A percentile compares a stretch with the other conserved stretches of the same genome.
These are phyloP conservation scores for Wickerhamomyces canadensis DNA, from an alignment of 805 yeast genomes.

Conservation along the genomic window DNA sequence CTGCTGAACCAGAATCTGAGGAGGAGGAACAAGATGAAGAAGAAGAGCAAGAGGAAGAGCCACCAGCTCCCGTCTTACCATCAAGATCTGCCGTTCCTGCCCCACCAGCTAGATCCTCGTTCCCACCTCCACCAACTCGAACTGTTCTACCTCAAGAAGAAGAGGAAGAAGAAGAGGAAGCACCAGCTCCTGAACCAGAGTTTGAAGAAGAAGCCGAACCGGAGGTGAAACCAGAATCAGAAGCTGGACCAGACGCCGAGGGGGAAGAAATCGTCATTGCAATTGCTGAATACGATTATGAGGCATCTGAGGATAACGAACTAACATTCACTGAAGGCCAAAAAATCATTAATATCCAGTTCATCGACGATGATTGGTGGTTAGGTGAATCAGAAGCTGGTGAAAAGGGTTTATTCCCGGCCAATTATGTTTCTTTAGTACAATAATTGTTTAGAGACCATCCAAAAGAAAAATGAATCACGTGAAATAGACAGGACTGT, in stretches of 20 bases:
- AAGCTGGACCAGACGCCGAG: conserved; percentile 14
- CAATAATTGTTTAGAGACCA: no score
- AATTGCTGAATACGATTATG: conserved; percentile 81
- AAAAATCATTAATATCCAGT: conserved; percentile 72
- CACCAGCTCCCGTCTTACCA: conserved; percentile 11
- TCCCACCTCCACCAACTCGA: conserved; percentile 16
- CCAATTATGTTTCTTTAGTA: conserved; percentile 65
- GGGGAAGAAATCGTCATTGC: conserved; percentile 42
- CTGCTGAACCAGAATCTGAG: conserved; percentile 10
- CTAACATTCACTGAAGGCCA: conserved; percentile 82
- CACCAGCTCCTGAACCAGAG: conserved; percentile 1
- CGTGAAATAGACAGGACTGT: no score
- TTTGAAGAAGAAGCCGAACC: conserved; percentile 1
- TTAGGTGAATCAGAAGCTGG: conserved; percentile 73
- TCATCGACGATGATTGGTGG: conserved; percentile 98
- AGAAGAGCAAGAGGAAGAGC: conserved; percentile 18
- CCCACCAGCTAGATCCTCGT: conserved; percentile 18
- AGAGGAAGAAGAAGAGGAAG: conserved; percentile 10
- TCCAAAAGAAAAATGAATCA: no score
- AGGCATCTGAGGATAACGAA: conserved; percentile 91
- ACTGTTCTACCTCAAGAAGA: conserved; percentile 12
- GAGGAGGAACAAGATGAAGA: conserved; percentile 20
- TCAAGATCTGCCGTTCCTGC: conserved; percentile 23
- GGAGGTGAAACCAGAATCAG: conserved; percentile 6
- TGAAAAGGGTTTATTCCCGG: conserved; percentile 81